Conservation (phyloP, 2,329 filamentous ascomycete species). For the Diaporthe capsici region DNA sequence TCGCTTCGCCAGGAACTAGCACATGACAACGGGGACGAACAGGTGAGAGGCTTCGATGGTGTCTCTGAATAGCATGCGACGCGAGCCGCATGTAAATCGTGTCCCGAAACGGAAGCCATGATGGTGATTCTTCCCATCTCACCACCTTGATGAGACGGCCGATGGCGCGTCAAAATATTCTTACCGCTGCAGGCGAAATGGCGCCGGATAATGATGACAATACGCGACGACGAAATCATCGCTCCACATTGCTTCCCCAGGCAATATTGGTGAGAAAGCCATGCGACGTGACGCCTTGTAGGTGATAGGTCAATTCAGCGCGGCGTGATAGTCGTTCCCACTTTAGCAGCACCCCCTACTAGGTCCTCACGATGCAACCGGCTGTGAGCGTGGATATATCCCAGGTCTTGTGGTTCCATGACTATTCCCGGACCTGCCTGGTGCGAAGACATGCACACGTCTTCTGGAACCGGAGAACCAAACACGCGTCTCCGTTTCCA, state of each 20-base stretch:
- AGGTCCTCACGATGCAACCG: background rate
- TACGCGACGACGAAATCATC: background rate
- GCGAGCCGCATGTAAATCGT: background rate
- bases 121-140: background rate
- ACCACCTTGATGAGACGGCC: background rate
- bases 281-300: slow-evolving; percentile 3
- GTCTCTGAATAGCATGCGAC: background rate
- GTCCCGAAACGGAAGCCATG: background rate
- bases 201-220: background rate
- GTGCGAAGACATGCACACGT: background rate
- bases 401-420: background rate
- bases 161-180: background rate
- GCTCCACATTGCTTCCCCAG: background rate
- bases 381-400: background rate
- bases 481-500: background rate
- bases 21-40: background rate
- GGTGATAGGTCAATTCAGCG: slow-evolving; percentile 9
- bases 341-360: background rate
- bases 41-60: background rate
- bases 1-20: background rate
- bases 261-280: background rate
- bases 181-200: background rate
- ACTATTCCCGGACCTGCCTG: background rate
- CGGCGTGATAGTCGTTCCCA: background rate
- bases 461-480: background rate